Percentiles rank a stretch among this genome's conserved stretches.
phyloP scores from a whole-genome alignment of 345 rosid genomes.

The Brassica incana region DNA sequence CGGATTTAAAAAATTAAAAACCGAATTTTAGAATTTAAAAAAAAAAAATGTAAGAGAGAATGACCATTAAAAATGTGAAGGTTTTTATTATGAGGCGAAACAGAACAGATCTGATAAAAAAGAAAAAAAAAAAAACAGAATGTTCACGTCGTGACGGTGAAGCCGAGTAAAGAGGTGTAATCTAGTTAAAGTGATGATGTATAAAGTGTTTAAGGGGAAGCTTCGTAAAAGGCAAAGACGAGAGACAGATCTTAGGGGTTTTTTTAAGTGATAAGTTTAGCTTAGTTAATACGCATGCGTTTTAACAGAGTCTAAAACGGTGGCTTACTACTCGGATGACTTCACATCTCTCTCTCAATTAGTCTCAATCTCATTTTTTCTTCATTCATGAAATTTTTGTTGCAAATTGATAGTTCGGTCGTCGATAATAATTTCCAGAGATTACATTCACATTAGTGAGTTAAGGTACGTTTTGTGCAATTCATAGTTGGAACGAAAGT shows the following conservation, averaged over 20 bases:
- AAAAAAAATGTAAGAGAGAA: background rate
- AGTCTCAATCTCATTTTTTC: background rate
- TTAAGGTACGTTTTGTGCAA: background rate
- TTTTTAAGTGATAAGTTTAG: conserved; percentile 30
- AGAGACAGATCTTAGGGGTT: conserved; percentile 44
- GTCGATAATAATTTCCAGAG: background rate
- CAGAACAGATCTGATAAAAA: conserved; percentile 40
- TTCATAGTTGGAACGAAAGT: background rate
- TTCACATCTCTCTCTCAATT: conserved; percentile 15
- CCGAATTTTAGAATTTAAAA: background rate
- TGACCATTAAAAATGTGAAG: conserved; percentile 28
- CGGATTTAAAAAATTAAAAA: background rate
- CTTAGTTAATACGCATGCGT: conserved; percentile 51
- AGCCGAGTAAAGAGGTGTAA: conserved; percentile 26
- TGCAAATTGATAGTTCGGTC: background rate
- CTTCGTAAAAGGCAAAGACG: conserved; percentile 28
- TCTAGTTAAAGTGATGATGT: conserved; percentile 21
- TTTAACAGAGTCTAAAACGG: conserved; percentile 42
- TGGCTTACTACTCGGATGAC: conserved; percentile 29
- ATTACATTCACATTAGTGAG: background rate
- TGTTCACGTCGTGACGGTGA: conserved; percentile 19
- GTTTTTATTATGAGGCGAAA: background rate
- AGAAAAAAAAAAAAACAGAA: background rate
- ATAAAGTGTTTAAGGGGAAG: conserved; percentile 17
- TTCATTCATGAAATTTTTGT: background rate